Base-by-base conservation (phyloP, 2,329 filamentous ascomycete genomes). In the Lithohypha guttulata region DNA sequence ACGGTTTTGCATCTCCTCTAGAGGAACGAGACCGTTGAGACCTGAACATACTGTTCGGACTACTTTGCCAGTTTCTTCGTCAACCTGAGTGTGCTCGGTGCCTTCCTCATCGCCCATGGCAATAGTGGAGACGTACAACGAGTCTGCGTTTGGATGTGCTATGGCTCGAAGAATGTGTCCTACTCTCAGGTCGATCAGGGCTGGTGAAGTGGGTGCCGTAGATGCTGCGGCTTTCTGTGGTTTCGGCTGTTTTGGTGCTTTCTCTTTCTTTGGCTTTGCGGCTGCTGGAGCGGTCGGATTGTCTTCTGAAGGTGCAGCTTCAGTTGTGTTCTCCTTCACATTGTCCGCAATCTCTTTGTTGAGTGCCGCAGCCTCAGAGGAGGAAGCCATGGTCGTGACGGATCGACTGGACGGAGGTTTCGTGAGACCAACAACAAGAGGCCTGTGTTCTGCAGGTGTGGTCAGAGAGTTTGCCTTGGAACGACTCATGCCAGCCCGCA, bases 21-120 rank as follows among this genome's bases (percentile, higher is more conserved):
- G 72, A 1, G 91, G 91, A 1, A 98, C 68, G 20, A 95, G 75
- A 6, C 91, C 91, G 62, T 94, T 95, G 49, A 98, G 74, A 19
- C 91, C 91, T 2, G 91, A 96, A 75, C 91, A 98, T 34, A 98
- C 89, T 11, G 89, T 98, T 32, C 91, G 83, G 54, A 87, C 85
- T 29, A 89, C 71, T 65, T 94, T 84, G 45, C 87, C 87, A 57
- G 94, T 87, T 61, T 84, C 84, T 65, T 94, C 85, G 39, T 68
- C 63, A 41, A 63, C 42, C 52, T 77, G 75, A 26, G 89, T 95
- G 66, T 96, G 89, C 31, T 94, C 84, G 29, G 79, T 78, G 47
- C 84, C 84, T 4, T 84, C 72, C 44, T 81, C 71, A 62, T 98
- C 91, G 49, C 91, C 91, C 67, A 89, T 86, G 48, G 86, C 85